Evolutionary conservation across 2,329 filamentous ascomycete species (phyloP).

Genomic region (Mollisia scopiformis): DNA sequence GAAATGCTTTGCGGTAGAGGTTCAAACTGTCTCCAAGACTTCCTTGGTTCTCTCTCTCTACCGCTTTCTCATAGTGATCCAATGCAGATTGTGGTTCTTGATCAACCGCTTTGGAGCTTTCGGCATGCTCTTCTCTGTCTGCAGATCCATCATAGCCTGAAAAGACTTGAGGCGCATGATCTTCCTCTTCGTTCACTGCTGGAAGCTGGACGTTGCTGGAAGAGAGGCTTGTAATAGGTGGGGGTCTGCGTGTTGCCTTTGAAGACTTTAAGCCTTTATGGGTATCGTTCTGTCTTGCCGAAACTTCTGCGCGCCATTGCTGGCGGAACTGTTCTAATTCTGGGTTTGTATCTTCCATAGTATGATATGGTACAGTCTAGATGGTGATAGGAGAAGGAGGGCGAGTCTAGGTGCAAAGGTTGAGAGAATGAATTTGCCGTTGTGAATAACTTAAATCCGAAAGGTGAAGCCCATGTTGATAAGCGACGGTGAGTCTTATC

Average conservation of each 20-base stretch:
- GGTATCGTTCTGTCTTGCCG: slow-evolving; percentile 27
- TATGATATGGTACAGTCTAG: slow-evolving; percentile 16
- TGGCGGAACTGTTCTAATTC: slow-evolving; percentile 86
- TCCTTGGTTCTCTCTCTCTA: slow-evolving; percentile 84
- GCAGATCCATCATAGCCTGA: slow-evolving; percentile 16
- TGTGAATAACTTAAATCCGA: slow-evolving; percentile 12
- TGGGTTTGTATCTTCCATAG: slow-evolving; percentile 52
- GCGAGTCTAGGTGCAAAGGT: not conserved
- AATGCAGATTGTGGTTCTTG: slow-evolving; percentile 74
- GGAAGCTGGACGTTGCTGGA: slow-evolving; percentile 12
- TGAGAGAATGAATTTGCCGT: slow-evolving; percentile 6
- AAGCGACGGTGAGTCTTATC: slow-evolving; percentile 11
- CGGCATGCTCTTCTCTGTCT: not conserved
- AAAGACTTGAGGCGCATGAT: slow-evolving; percentile 12
- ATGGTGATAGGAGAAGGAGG: not conserved
- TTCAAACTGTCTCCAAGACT: slow-evolving; percentile 86
- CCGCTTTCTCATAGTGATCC: slow-evolving; percentile 90
- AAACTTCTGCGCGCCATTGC: slow-evolving; percentile 78
- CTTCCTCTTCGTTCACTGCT: slow-evolving; percentile 24
- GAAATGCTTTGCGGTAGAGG: slow-evolving; percentile 88
- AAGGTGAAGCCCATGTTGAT: not conserved
- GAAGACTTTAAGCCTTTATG: slow-evolving; percentile 23
- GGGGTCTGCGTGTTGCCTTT: slow-evolving; percentile 24
- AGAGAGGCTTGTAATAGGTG: slow-evolving; percentile 19
- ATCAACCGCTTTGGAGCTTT: slow-evolving; percentile 16